Evolutionary conservation across 768 basidiomycete genomes (phyloP), one percentile per base, ranked within the genome.

Genomic region (Tulasnella sp.): DNA sequence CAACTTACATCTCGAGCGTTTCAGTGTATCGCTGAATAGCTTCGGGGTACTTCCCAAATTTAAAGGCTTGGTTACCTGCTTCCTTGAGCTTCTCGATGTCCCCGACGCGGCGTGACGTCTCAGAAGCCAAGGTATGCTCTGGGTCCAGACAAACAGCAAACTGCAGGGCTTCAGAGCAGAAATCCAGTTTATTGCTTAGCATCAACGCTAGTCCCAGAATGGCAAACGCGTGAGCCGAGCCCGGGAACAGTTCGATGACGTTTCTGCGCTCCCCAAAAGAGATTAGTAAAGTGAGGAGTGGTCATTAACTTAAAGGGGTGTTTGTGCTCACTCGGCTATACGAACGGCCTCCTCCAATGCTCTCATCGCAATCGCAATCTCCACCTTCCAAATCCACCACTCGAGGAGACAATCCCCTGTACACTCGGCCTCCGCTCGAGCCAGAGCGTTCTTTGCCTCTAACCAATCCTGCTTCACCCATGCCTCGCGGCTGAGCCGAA

Each of bases 41-140:
- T 23, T 86, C 84, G 26, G 76, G 65, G 29, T 81, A 71, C 56
- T 74, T 75, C 2, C 78, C 77, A 0, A 67, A 58, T 70, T 91
- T 90, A 73, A 92, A 94, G 1, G 81, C 77, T 0, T 70, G 66
- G 64, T 94, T 93, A 0, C 90, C 90, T 63, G 88, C 89, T 63
- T 92, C 89, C 67, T 93, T 93, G 48, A 85, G 68, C 60, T 81
- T 74, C 63, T 94, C 90, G n/a, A 94, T 81, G 32, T 86, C 85
- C 65, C 85, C 86, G n/a, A 88, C 77, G 3, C 87, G 80, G 69
- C 82, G 86, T 42, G 90, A 79, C 55, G 91, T 72, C 45, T 77
- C 78, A 61, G 81, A 80, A 0, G 88, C 88, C 4, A 74, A 74
- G 61, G 81, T 81, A 65, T 87, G 80, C 9, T 84, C 85, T 0